These are phyloP conservation scores for Yamadazyma conglobata DNA, from an alignment of 1,139 yeast genomes.

Conservation along the genomic window DNA sequence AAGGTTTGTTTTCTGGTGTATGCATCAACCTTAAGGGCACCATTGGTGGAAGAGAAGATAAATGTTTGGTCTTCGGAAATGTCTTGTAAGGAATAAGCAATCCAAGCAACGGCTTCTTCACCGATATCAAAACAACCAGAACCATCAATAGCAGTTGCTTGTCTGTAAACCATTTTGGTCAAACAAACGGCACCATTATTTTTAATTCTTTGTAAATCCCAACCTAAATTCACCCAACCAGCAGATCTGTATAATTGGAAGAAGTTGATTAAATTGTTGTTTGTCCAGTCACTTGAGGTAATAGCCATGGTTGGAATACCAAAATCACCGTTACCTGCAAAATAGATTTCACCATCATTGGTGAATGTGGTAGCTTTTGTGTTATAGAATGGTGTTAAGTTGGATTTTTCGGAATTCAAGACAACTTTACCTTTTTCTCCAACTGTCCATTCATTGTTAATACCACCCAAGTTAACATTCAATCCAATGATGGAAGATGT, in stretches of 20 bases:
- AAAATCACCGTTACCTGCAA: constrained; percentile 15
- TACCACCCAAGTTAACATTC: constrained; percentile 16
- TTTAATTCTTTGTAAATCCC: constrained; percentile 13
- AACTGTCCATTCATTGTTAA: constrained; percentile 10
- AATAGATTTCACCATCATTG: constrained; percentile 16
- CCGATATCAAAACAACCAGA: constrained; percentile 26
- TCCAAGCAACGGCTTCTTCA: constrained; percentile 15
- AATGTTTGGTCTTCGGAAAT: constrained; percentile 13
- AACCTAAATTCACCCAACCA: constrained; percentile 18
- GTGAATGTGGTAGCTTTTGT: constrained; percentile 13
- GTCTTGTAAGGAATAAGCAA: constrained; percentile 12
- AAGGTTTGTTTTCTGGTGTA: constrained; percentile 17
- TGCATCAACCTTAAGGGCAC: constrained; percentile 13
- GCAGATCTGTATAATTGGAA: constrained; percentile 13
- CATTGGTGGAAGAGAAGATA: constrained; percentile 10
- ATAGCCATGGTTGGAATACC: constrained; percentile 16
- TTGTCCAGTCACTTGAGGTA: constrained; percentile 17
- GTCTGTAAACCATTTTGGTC: constrained; percentile 19
- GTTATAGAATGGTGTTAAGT: constrained; percentile 19
- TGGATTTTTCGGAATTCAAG: constrained; percentile 15
- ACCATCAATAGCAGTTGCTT: constrained; percentile 22
- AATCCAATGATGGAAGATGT: constrained; percentile 15
- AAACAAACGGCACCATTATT: constrained; percentile 29
- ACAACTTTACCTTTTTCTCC: constrained; percentile 16
- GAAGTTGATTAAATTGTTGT: constrained; percentile 19